Percentiles rank a stretch among this genome's conserved stretches.
These are phyloP conservation scores for Chloris gayana DNA, from an alignment of 176 grass and related monocot species.

Conservation along the genomic window DNA sequence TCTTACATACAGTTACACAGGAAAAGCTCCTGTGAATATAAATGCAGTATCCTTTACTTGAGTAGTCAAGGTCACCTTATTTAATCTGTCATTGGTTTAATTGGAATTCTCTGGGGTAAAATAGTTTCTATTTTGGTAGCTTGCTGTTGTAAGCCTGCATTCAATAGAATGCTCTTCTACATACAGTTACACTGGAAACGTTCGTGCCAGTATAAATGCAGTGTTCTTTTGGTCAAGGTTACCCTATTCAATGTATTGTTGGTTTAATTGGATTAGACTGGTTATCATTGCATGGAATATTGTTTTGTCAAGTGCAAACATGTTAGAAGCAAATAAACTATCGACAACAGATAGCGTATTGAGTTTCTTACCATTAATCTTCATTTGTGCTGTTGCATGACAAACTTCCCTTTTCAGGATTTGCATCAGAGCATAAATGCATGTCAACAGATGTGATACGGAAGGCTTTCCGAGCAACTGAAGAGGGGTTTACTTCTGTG, in stretches of 20 bases:
- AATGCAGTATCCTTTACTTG: background rate
- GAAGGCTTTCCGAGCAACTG: constrained; percentile 69
- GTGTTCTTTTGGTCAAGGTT: background rate
- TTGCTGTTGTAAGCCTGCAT: constrained; percentile 22
- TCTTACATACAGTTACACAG: background rate
- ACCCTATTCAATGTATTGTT: background rate
- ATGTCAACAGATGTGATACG: constrained; percentile 78
- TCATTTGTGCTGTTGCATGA: constrained; percentile 20
- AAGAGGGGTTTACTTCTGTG: constrained; percentile 79
- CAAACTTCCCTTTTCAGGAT: constrained; percentile 52
- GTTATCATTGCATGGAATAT: background rate
- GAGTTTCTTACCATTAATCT: constrained; percentile 20
- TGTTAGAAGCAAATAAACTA: constrained; percentile 8
- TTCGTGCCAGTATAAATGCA: background rate
- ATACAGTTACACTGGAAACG: background rate
- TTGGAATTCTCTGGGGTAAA: background rate
- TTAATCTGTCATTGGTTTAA: background rate
- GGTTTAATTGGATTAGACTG: background rate
- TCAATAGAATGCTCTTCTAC: background rate
- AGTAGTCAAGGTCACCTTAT: background rate
- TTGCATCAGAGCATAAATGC: constrained; percentile 68
- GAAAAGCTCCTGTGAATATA: background rate
- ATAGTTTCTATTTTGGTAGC: background rate
- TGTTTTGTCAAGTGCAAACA: background rate
- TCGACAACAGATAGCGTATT: background rate